These are phyloP conservation scores for Truncatella angustata DNA, from an alignment of 2,329 filamentous ascomycete genomes.

Conservation along the genomic window DNA sequence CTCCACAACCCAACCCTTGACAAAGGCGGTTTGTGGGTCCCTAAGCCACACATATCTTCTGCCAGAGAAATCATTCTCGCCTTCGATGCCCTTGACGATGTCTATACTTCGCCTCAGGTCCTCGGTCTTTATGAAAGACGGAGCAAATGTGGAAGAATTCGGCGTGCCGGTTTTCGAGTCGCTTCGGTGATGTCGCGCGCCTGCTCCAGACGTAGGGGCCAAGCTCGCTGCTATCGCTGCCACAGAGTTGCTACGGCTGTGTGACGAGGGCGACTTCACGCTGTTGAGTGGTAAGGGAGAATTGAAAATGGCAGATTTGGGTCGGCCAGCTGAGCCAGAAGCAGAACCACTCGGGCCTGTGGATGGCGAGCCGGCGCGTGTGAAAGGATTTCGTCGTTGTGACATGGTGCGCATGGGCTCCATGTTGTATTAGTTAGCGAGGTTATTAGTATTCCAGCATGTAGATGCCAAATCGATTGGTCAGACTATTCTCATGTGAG, in stretches of 20 bases:
- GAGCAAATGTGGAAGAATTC: constrained; percentile 82
- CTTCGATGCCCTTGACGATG: constrained; percentile 74
- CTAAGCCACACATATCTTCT: constrained; percentile 98
- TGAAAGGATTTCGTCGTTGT: constrained; percentile 78
- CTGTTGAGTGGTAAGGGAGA: constrained; percentile 50
- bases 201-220: constrained; percentile 33
- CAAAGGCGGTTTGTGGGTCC: constrained; percentile 82
- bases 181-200: constrained; percentile 40
- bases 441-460: too few relatives aligned
- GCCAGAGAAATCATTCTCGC: constrained; percentile 97
- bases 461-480: too few relatives aligned
- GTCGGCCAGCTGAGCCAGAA: constrained; percentile 44
- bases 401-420: constrained; percentile 50
- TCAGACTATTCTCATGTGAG: not conserved
- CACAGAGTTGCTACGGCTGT: constrained; percentile 69
- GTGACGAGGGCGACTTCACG: constrained; percentile 44
- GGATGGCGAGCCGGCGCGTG: constrained; percentile 66
- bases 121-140: constrained; percentile 90
- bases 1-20: constrained; percentile 88
- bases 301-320: constrained; percentile 73
- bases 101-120: constrained; percentile 62
- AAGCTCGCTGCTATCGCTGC: constrained; percentile 46
- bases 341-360: constrained; percentile 48
- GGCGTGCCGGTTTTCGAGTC: constrained; percentile 66
- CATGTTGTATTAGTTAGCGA: not conserved